Evolutionary conservation across 2,329 filamentous ascomycete species (phyloP), one percentile per base, ranked within the genome.

Genomic region (Apiospora kogelbergensis): DNA sequence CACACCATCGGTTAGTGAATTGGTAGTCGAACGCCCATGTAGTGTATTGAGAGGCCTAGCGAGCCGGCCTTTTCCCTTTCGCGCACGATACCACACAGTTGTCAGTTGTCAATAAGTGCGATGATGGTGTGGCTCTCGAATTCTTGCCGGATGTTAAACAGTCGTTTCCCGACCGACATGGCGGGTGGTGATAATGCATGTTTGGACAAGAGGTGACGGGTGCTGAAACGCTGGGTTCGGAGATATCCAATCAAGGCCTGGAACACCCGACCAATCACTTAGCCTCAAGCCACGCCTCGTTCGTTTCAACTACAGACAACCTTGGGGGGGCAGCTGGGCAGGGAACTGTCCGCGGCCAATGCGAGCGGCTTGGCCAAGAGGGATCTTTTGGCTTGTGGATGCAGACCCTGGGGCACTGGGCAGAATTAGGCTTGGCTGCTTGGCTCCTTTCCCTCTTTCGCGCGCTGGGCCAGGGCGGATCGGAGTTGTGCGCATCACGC

Each of bases 241-340:
- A 30, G n/a, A 44, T 44, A 42, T 24, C 63, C 63, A 44, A 65
- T 65, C 63, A 65, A 63, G 63, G 63, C 41, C 63, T 65, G 63
- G 37, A 65, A 65, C 63, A 65, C 17, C 6, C 37, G 26, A 11
- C 63, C 63, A 44, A 65, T 65, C 63, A 65, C 37, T 24, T 11
- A n/a, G 63, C 13, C 63, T 6, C 24, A 24, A 30, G 63, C 63
- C 63, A 26, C 63, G 63, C 63, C 63, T 42, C 63, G 41, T 65
- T 41, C 40, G 63, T 65, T 65, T 65, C 63, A 44, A 65, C 41
- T 42, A 44, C 40, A 65, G 63, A 44, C 24, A 42, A n/a, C 6
- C 30, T 30, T 11, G 3, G 11, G 3, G 40, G 40, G 11, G 40
- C 40, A 42, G 40, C 40, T 37, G 53, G 10, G 53, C 53, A n/a